Percentiles rank a stretch among this genome's conserved stretches.
Evolutionary conservation across 2,329 filamentous ascomycete species (phyloP).

Genomic region (Nigrospora osmanthi): DNA sequence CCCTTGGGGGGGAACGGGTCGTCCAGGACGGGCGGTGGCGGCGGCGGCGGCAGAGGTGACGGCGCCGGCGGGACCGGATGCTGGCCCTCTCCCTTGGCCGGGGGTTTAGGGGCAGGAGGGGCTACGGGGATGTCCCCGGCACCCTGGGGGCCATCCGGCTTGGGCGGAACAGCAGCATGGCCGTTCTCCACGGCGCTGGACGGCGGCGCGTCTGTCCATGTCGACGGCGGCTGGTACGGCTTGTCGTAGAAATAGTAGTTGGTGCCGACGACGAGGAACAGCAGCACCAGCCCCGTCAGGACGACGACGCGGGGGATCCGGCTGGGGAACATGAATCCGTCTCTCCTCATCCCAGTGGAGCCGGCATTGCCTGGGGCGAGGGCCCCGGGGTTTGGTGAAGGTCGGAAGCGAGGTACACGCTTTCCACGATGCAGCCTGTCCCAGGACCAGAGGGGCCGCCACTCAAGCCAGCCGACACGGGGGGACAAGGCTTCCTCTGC

Average conservation of each 20-base stretch:
- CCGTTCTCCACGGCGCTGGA: not conserved
- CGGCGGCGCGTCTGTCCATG: not conserved
- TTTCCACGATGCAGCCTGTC: no score
- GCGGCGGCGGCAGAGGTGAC: not conserved
- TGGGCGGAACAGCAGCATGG: not conserved
- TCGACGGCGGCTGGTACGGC: conserved; percentile 6
- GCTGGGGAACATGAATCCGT: conserved; percentile 15
- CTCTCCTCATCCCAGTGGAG: conserved; percentile 43
- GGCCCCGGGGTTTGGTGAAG: no score
- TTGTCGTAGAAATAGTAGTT: conserved; percentile 14
- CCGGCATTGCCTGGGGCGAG: conserved; percentile 2
- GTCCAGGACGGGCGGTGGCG: not conserved
- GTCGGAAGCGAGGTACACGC: no score
- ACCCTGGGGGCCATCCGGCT: not conserved
- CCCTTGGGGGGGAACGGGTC: conserved; percentile 7
- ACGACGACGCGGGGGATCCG: conserved; percentile 16
- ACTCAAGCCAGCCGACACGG: no score
- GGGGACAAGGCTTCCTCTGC: no score
- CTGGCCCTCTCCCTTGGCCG: not conserved
- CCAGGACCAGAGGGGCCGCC: no score
- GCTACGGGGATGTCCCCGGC: not conserved
- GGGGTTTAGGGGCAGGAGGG: not conserved
- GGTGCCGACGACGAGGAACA: conserved; percentile 16
- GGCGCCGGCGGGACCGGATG: not conserved
- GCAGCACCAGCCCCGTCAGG: conserved; percentile 11